phyloP scores from a whole-genome alignment of 225 moss, liverwort and hornwort species.

The Neckera pumila region DNA sequence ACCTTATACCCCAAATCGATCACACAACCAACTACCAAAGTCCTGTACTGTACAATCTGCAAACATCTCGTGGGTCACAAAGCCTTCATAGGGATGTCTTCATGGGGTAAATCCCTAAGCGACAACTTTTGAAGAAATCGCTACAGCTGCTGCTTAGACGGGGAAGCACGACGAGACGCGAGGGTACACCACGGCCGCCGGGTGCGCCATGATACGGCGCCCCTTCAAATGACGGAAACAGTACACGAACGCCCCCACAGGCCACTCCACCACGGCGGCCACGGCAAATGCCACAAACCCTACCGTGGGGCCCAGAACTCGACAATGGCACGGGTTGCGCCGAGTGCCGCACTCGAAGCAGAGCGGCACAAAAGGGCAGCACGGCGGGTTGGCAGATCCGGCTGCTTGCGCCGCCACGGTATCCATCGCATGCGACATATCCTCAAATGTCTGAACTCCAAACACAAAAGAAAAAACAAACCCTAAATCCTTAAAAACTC shows the following conservation, averaged over 20 bases:
- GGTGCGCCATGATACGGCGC: conserved; percentile 62
- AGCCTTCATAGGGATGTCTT: background rate
- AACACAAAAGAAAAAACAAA: background rate
- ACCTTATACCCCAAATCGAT: background rate
- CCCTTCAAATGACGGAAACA: conserved; percentile 50
- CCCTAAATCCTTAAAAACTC: background rate
- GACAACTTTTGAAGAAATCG: background rate
- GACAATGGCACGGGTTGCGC: conserved; percentile 57
- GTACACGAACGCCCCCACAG: conserved; percentile 55
- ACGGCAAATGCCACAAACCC: conserved; percentile 62
- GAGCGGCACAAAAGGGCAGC: conserved; percentile 33
- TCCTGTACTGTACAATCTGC: background rate
- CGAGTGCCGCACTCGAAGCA: conserved; percentile 55
- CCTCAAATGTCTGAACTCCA: background rate
- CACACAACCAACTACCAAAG: background rate
- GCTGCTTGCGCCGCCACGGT: conserved; percentile 8
- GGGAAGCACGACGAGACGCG: conserved; percentile 43
- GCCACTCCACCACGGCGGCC: conserved; percentile 56
- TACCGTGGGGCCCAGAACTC: conserved; percentile 51
- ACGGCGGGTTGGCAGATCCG: conserved; percentile 12
- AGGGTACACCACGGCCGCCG: conserved; percentile 52
- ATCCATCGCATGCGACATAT: background rate
- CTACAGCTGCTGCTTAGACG: background rate
- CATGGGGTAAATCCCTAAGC: background rate
- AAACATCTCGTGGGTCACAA: background rate